Conservation (phyloP, 106 monocot species). For the Dendrobium nobile region DNA sequence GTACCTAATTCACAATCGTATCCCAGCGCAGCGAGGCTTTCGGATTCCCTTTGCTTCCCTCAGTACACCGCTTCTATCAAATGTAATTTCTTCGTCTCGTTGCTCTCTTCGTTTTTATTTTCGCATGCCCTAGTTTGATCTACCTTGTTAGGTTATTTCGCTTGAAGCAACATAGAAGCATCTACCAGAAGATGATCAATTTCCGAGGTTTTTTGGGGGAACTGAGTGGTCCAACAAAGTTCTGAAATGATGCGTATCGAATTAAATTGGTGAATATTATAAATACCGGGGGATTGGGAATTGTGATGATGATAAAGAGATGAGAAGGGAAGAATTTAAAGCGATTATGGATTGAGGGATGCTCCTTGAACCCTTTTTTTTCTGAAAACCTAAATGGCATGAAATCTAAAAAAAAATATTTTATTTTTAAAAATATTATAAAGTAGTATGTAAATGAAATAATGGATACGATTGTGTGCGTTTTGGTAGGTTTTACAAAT, state of each 20-base stretch:
- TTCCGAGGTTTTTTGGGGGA: not conserved
- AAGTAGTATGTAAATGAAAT: no score
- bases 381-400: no score
- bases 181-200: not conserved
- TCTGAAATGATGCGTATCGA: no score
- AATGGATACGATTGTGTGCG: no score
- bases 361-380: no score
- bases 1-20: slow-evolving; percentile 20
- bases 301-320: not conserved
- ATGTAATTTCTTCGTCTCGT: slow-evolving; percentile 29
- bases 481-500: no score
- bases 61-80: slow-evolving; percentile 93
- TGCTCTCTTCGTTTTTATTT: not conserved
- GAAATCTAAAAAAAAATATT: no score
- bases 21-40: slow-evolving; percentile 64
- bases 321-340: not conserved
- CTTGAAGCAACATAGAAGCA: not conserved
- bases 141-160: not conserved
- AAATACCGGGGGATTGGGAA: not conserved
- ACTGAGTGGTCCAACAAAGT: not conserved
- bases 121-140: not conserved
- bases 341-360: not conserved
- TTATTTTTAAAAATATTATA: no score
- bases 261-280: not conserved
- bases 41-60: slow-evolving; percentile 82